Evolutionary conservation across 176 grass and related monocot genomes (phyloP).

Genomic region (Bolboschoenus planiculmis): DNA sequence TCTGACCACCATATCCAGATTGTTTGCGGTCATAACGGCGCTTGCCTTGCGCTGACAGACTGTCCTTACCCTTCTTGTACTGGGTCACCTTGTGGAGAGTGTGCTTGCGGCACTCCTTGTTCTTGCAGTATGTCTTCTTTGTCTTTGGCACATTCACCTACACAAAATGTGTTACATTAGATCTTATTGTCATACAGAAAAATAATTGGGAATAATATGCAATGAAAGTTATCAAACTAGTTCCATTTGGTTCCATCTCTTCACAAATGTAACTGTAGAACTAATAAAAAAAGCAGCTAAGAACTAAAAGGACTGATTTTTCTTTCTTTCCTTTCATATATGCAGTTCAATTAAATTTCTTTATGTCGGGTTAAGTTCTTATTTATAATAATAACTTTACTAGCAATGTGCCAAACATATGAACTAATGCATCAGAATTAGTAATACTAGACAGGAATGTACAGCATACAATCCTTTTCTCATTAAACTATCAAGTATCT

Average conservation of each 20-base stretch:
- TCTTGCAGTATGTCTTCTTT: slow-evolving; percentile 97
- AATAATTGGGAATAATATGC: background rate
- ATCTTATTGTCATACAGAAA: background rate
- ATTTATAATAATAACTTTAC: background rate
- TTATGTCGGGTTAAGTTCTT: background rate
- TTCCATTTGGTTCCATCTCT: background rate
- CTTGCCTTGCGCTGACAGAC: slow-evolving; percentile 82
- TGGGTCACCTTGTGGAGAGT: slow-evolving; percentile 93
- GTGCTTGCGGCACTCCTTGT: slow-evolving; percentile 94
- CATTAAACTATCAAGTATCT: background rate
- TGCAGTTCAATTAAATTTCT: background rate
- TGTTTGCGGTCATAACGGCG: slow-evolving; percentile 91
- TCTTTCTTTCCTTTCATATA: background rate
- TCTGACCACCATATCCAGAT: slow-evolving; percentile 93
- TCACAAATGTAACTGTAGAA: too few species aligned
- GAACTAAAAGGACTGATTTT: too few species aligned
- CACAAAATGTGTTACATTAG: background rate
- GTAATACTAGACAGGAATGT: background rate
- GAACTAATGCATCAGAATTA: background rate
- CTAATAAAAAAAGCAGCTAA: too few species aligned
- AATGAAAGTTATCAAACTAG: background rate
- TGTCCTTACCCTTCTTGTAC: slow-evolving; percentile 96
- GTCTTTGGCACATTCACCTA: slow-evolving; percentile 94
- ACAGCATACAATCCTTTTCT: background rate
- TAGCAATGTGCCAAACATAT: background rate